Conservation (phyloP, 1,139 yeast genomes). For the Citeromyces hawaiiensis region DNA sequence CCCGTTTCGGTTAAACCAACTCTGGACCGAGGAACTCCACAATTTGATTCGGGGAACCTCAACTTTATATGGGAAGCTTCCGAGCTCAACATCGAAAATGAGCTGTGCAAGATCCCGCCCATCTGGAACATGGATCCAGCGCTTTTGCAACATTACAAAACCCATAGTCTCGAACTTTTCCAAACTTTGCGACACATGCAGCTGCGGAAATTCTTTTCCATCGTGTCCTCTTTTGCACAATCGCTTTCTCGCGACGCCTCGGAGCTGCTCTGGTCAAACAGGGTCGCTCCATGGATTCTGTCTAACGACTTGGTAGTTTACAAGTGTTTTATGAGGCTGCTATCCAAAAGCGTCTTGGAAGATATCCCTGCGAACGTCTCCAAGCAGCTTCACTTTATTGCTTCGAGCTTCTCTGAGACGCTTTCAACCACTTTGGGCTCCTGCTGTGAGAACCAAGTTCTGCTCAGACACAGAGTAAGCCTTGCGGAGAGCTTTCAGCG, state of each 20-base stretch:
- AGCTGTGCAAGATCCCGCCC: not conserved
- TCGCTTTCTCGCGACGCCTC: slow-evolving; percentile 55
- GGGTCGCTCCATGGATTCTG: slow-evolving; percentile 45
- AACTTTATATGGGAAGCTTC: slow-evolving; percentile 1
- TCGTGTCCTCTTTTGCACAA: slow-evolving; percentile 40
- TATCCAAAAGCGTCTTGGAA: slow-evolving; percentile 56
- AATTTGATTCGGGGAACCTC: slow-evolving; percentile 3
- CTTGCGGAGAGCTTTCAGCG: slow-evolving; percentile 45
- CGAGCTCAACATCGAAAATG: not conserved
- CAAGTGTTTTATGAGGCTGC: slow-evolving; percentile 44
- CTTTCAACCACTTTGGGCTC: slow-evolving; percentile 12
- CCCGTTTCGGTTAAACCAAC: slow-evolving; percentile 6
- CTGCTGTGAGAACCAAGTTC: not conserved
- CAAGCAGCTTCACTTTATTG: slow-evolving; percentile 30
- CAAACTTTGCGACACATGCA: slow-evolving; percentile 62
- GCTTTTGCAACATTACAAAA: slow-evolving; percentile 27
- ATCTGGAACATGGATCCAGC: not conserved
- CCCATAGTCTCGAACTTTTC: slow-evolving; percentile 49
- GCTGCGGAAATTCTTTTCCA: slow-evolving; percentile 40
- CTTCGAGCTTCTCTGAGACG: slow-evolving; percentile 27
- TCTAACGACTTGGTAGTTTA: slow-evolving; percentile 56
- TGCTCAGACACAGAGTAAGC: not conserved
- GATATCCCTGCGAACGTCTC: slow-evolving; percentile 46
- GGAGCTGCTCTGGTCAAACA: slow-evolving; percentile 39
- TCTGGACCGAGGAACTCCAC: slow-evolving; percentile 7